Conservation (phyloP, 805 yeast genomes). For the Cyberlindnera maclurae region DNA sequence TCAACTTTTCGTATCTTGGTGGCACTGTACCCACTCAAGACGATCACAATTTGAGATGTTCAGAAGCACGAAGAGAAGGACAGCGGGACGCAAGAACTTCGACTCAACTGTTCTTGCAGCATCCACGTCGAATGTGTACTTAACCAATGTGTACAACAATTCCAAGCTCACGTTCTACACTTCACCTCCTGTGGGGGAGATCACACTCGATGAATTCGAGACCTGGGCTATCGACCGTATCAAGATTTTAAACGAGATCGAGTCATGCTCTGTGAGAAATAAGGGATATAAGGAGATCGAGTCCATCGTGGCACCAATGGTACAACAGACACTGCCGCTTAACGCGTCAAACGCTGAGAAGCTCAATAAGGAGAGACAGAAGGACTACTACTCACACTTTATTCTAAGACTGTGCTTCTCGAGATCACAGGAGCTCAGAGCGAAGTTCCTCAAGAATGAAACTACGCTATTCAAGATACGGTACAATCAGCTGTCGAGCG, state of each 20-base stretch:
- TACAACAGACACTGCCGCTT: conserved; percentile 62
- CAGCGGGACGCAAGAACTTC: conserved; percentile 66
- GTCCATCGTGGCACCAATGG: conserved; percentile 52
- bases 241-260: conserved; percentile 77
- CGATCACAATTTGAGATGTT: conserved; percentile 37
- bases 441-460: conserved; percentile 74
- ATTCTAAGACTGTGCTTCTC: conserved; percentile 87
- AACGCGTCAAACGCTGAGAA: conserved; percentile 30
- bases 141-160: conserved; percentile 37
- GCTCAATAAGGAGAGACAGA: conserved; percentile 46
- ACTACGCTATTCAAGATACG: conserved; percentile 66
- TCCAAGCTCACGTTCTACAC: conserved; percentile 69
- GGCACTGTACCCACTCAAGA: too few species aligned
- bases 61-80: conserved; percentile 66
- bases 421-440: conserved; percentile 74
- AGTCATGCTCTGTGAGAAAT: conserved; percentile 61
- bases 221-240: conserved; percentile 92
- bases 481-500: conserved; percentile 51
- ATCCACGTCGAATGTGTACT: conserved; percentile 28
- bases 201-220: conserved; percentile 89
- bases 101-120: conserved; percentile 28
- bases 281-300: conserved; percentile 61
- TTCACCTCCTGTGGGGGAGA: conserved; percentile 73
- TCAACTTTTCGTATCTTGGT: too few species aligned
- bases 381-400: conserved; percentile 90